A percentile compares a stretch with the other conserved stretches of the same genome.
Conservation (phyloP, 2,329 filamentous ascomycete genomes). For the Tympanopsis confertula region DNA sequence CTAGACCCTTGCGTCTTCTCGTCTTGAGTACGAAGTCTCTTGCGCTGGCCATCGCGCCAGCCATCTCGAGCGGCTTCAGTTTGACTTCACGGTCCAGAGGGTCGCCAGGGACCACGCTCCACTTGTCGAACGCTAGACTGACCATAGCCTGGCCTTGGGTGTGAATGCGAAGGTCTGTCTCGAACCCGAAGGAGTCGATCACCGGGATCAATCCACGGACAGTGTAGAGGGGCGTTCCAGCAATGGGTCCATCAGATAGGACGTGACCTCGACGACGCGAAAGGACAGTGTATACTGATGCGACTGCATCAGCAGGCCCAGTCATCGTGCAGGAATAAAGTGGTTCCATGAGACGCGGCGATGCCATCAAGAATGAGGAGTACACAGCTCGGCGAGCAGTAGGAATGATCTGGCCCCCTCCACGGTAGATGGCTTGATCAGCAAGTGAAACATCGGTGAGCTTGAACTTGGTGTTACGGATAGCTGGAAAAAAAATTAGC, state of each 20-base stretch:
- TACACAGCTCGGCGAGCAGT: slow-evolving; percentile 88
- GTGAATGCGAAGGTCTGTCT: slow-evolving; percentile 92
- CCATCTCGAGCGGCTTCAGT: slow-evolving; percentile 74
- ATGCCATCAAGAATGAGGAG: slow-evolving; percentile 92
- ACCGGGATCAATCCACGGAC: slow-evolving; percentile 87
- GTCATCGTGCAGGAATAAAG: slow-evolving; percentile 89
- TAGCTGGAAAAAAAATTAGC: slow-evolving; percentile 40
- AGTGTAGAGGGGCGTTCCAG: slow-evolving; percentile 85
- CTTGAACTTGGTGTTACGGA: slow-evolving; percentile 95
- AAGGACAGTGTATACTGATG: slow-evolving; percentile 82
- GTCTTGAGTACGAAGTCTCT: slow-evolving; percentile 97
- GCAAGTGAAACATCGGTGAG: slow-evolving; percentile 84
- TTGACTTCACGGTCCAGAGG: slow-evolving; percentile 81
- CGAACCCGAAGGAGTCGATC: slow-evolving; percentile 95
- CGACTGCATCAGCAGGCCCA: slow-evolving; percentile 78
- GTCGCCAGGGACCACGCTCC: slow-evolving; percentile 91
- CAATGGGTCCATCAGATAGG: slow-evolving; percentile 83
- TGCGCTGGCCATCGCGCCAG: slow-evolving; percentile 76
- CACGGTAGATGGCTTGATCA: slow-evolving; percentile 82
- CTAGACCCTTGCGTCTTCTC: slow-evolving; percentile 78
- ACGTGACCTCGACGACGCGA: slow-evolving; percentile 84
- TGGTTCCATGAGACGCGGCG: slow-evolving; percentile 90
- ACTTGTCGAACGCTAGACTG: slow-evolving; percentile 85
- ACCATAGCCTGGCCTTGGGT: slow-evolving; percentile 87
- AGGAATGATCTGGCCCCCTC: slow-evolving; percentile 93